phyloP scores from a whole-genome alignment of 2,329 filamentous ascomycete genomes.

The Trichophyton rubrum region DNA sequence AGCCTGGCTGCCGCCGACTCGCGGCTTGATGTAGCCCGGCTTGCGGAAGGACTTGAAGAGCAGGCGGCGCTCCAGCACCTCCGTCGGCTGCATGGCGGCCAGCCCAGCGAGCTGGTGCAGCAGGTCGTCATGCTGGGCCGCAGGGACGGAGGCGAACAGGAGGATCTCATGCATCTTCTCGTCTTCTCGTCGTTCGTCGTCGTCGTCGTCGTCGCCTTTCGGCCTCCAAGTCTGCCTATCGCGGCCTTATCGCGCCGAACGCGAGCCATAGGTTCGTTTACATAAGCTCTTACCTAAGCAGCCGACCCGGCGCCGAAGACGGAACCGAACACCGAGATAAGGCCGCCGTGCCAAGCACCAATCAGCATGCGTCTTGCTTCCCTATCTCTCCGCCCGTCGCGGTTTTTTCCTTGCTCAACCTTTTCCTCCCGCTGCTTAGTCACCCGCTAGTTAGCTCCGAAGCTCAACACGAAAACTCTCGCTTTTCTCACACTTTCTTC shows the following conservation, averaged over 20 bases:
- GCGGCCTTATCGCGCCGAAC: not conserved
- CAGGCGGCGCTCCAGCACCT: conserved; percentile 42
- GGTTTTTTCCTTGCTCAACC: conserved; percentile 4
- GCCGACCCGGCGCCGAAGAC: not conserved
- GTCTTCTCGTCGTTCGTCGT: not conserved
- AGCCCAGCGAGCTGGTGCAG: conserved; percentile 50
- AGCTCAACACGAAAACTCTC: not conserved
- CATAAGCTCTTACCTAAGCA: not conserved
- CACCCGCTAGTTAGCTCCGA: not conserved
- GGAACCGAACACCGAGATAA: not conserved
- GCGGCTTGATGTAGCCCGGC: conserved; percentile 29
- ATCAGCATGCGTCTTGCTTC: not conserved
- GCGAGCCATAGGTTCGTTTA: not conserved
- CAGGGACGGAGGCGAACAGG: conserved; percentile 47
- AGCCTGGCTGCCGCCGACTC: conserved; percentile 34
- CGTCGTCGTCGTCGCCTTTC: not conserved
- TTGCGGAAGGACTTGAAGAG: conserved; percentile 46
- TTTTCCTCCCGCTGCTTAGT: conserved; percentile 1
- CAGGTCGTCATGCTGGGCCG: conserved; percentile 46
- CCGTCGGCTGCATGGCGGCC: conserved; percentile 48
- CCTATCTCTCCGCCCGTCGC: not conserved
- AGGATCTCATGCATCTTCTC: conserved; percentile 48
- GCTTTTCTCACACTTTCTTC: not conserved
- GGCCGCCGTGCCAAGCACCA: not conserved
- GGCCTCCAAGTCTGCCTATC: not conserved